A percentile compares a stretch with the other conserved stretches of the same genome.
Conservation (phyloP, 768 basidiomycete genomes). For the Termitomyces heimii region DNA sequence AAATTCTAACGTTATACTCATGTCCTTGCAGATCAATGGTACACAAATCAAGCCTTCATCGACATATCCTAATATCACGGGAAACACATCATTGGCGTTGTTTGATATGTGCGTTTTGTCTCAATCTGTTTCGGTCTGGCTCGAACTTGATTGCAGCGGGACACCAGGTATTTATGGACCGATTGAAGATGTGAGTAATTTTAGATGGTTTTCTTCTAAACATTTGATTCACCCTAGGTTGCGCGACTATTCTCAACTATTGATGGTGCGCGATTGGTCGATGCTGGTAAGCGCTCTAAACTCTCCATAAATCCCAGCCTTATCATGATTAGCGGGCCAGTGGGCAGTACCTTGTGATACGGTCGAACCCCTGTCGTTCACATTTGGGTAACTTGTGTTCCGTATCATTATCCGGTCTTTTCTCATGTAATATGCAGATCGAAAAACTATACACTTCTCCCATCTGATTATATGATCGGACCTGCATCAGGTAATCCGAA, state of each 20-base stretch:
- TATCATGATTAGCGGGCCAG: conserved; percentile 41
- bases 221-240: conserved; percentile 39
- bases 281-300: conserved; percentile 32
- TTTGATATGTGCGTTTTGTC: conserved; percentile 58
- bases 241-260: conserved; percentile 57
- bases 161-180: conserved; percentile 70
- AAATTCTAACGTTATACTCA: neutral
- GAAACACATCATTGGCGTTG: conserved; percentile 57
- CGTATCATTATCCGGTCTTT: neutral
- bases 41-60: conserved; percentile 47
- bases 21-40: conserved; percentile 45
- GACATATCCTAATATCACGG: conserved; percentile 54
- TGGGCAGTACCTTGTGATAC: conserved; percentile 76
- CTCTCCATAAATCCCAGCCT: neutral
- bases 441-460: conserved; percentile 55
- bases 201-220: neutral
- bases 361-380: conserved; percentile 51
- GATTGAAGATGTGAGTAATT: conserved; percentile 58
- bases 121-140: neutral
- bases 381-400: conserved; percentile 52
- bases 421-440: conserved; percentile 23
- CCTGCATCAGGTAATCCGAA: conserved; percentile 57
- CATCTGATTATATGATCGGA: conserved; percentile 75
- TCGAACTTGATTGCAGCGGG: conserved; percentile 39
- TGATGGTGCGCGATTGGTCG: conserved; percentile 62